Evolutionary conservation across 1,284 basidiomycete genomes (phyloP), one percentile per base, ranked within the genome.

Genomic region (Rhizopogon parksii): DNA sequence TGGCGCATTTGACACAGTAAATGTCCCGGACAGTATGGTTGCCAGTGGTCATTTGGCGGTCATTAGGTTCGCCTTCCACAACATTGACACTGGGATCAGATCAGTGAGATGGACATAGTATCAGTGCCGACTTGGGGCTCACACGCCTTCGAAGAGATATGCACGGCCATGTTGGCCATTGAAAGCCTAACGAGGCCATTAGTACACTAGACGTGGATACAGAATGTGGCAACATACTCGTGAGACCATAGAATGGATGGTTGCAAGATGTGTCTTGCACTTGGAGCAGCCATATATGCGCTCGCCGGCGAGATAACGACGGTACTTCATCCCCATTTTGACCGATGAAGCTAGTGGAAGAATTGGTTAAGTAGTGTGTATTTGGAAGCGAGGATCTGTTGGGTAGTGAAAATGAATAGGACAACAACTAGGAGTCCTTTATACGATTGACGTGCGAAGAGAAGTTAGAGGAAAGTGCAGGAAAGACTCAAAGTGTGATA

Each of bases 1-100:
- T 80, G 51, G 82, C 78, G 69, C 95, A 98, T 66, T 95, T 95
- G 71, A 78, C 71, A 70, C 96, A 99, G 68, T 80, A 89, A 57
- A 98, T 90, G 66, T 99, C 95, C 51, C 95, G 84, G 32, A 99
- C 95, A 21, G 89, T 93, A 70, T 99, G 95, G 61, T 91, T 82
- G 11, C 95, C 95, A 9, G 95, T 99, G 19, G 93, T 95, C 95
- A 99, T 98, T 52, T 87, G 82, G 50, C 95, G 80, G 66, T 97
- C 95, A 63, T 83, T 89, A 24, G 92, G 82, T 59, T 92, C 86
- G 50, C 92, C 93, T 63, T 91, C 83, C 56, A 83, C 76, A 54
- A 95, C 79, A 68, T 98, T 98, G 59, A 97, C 91, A 55, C 91
- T 94, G 59, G 50, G 25, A 47, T 51, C 40, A 51, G 55, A 39